Percentiles rank a stretch among this genome's conserved stretches.
phyloP scores from a whole-genome alignment of 208 protist genomes.

The Leishmania lainsoni region DNA sequence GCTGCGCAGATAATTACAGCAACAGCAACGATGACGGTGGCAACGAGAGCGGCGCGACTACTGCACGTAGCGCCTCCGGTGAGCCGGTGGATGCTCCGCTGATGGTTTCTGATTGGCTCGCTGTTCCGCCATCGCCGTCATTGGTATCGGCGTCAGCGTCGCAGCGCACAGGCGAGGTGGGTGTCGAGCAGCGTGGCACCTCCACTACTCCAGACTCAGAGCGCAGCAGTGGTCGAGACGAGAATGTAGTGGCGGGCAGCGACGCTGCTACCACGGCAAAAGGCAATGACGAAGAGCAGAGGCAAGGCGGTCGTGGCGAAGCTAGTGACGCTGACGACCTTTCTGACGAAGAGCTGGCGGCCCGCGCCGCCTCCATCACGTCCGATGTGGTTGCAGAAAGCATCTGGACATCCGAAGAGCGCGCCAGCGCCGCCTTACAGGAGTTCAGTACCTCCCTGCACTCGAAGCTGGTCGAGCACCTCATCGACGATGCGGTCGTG shows the following conservation, averaged over 20 bases:
- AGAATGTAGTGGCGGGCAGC: not conserved
- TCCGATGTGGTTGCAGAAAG: constrained; percentile 12
- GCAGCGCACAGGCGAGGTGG: not conserved
- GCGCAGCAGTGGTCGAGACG: not conserved
- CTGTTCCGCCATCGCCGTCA: constrained; percentile 7
- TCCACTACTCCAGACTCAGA: not conserved
- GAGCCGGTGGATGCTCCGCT: constrained; percentile 25
- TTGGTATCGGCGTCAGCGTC: constrained; percentile 1
- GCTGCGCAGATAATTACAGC: not conserved
- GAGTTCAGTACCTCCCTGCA: constrained; percentile 31
- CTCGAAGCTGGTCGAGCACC: constrained; percentile 34
- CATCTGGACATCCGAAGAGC: constrained; percentile 21
- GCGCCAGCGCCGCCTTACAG: constrained; percentile 22
- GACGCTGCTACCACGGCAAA: not conserved
- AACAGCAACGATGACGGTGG: not conserved
- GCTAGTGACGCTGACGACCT: not conserved
- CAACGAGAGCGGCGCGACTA: not conserved
- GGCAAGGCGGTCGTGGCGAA: not conserved
- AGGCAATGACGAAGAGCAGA: not conserved
- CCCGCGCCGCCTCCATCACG: constrained; percentile 14
- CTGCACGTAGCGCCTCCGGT: not conserved
- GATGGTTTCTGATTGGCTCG: constrained; percentile 16
- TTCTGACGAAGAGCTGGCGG: not conserved
- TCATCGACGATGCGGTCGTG: constrained; percentile 28
- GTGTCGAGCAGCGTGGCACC: not conserved